Evolutionary conservation across 495 filamentous ascomycete genomes (phyloP), one percentile per base, ranked within the genome.

Genomic region (Penicillium argentinense): DNA sequence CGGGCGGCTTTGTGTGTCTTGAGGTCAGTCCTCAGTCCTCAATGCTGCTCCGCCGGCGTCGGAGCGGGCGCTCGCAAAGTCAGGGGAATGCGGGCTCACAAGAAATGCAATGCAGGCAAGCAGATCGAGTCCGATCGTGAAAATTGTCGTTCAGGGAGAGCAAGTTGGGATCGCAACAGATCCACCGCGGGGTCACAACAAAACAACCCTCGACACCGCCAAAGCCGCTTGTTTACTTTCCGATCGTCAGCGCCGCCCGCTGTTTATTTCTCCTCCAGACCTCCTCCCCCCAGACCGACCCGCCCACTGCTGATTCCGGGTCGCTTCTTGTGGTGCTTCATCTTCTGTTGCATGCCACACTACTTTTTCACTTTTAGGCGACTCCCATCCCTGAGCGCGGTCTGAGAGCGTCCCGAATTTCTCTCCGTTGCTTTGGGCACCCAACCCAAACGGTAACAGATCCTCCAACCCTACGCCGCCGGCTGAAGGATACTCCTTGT

Each of bases 161-260:
- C 27, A 52, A 13, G 26, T 28, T 12, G 38, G 42, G 30, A 38
- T 39, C 29, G 13, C 11, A 49, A 38, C 45, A 51, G 49, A 51
- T 56, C 52, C 53, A 66, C 57, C 57, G 55, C 55, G 51, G 55
- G 55, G 56, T 65, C 46, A 60, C 45, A 61, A 55, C 58, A 56
- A 59, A 55, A 57, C 57, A 54, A 62, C 51, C 40, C 45, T 52
- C 50, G 45, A 49, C 48, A 51, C 49, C 48, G 60, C 63, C 63
- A 66, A 60, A 51, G 53, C 51, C 51, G 46, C 43, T 64, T 59
- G 55, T 65, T 62, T 62, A 62, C 58, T 60, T 60, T 48, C 56
- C 54, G 53, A 54, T 63, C 54, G 39, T 44, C 54, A 54, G 39
- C 34, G 30, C 45, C 44, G 40, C 33, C 36, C 29, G 39, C 42